A percentile compares a stretch with the other conserved stretches of the same genome.
Evolutionary conservation across 2,329 filamentous ascomycete genomes (phyloP).

Genomic region (Pseudogymnoascus sp.): DNA sequence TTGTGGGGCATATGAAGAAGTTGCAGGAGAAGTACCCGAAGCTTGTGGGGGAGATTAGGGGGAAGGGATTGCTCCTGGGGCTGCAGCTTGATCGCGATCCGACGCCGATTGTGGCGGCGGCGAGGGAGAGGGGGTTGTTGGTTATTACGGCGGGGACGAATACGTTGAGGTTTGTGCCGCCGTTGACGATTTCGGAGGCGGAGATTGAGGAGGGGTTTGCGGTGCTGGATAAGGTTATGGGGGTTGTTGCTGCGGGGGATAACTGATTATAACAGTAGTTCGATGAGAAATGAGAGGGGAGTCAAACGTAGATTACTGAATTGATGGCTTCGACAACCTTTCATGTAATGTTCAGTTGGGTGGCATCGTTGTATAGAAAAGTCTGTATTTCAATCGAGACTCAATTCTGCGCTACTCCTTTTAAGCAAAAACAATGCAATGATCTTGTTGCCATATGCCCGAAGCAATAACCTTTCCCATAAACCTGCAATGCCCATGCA

Average conservation of each 20-base stretch:
- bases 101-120: constrained; percentile 70
- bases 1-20: constrained; percentile 50
- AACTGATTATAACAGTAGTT: neutral
- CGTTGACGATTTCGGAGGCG: constrained; percentile 69
- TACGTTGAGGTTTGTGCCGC: constrained; percentile 85
- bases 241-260: constrained; percentile 14
- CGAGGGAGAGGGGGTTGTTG: constrained; percentile 77
- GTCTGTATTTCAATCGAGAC: neutral
- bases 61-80: constrained; percentile 78
- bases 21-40: constrained; percentile 59
- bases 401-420: neutral
- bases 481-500: neutral
- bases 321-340: neutral
- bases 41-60: constrained; percentile 71
- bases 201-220: constrained; percentile 74
- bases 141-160: constrained; percentile 92
- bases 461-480: neutral
- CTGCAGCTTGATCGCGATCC: constrained; percentile 74
- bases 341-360: neutral
- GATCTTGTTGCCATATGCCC: neutral
- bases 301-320: neutral
- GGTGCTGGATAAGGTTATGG: constrained; percentile 65
- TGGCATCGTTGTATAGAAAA: neutral
- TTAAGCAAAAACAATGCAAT: neutral
- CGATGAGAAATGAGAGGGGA: too few relatives aligned